A percentile compares a stretch with the other conserved stretches of the same genome.
These are phyloP conservation scores for Coemansia sp. DNA, from an alignment of 192 early-diverging fungal species.

Conservation along the genomic window DNA sequence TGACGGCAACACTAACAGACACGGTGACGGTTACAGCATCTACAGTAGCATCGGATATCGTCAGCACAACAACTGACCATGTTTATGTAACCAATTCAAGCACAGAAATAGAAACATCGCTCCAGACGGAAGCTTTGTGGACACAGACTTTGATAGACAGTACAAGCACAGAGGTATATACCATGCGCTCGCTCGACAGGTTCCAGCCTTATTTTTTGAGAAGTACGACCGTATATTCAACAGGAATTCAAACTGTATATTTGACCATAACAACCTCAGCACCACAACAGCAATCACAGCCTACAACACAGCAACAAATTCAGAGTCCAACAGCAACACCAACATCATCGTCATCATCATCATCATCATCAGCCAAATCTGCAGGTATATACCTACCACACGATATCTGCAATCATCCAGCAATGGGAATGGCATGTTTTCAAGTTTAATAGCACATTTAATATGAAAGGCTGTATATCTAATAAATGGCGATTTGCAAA, in stretches of 20 bases:
- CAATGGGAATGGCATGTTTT: no score
- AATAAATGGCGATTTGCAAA: no score
- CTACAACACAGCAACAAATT: neutral
- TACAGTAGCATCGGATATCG: neutral
- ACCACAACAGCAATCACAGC: constrained; percentile 1
- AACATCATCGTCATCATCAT: no score
- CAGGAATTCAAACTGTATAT: neutral
- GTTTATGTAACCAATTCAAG: neutral
- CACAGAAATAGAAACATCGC: neutral
- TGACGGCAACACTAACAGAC: neutral
- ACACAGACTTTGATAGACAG: neutral
- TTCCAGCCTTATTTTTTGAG: neutral
- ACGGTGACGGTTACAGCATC: neutral
- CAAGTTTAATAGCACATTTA: no score
- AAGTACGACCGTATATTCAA: neutral
- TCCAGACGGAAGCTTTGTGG: neutral
- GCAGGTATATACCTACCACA: no score
- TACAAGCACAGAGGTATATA: neutral
- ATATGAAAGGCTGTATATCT: no score
- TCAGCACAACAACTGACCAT: neutral
- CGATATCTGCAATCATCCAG: no score
- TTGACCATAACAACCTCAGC: neutral
- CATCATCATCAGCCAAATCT: no score
- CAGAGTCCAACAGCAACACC: no score
- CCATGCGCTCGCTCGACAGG: neutral